Evolutionary conservation across 1,284 basidiomycete genomes (phyloP).

Genomic region (Microbotryum lychnidis-dioicae): DNA sequence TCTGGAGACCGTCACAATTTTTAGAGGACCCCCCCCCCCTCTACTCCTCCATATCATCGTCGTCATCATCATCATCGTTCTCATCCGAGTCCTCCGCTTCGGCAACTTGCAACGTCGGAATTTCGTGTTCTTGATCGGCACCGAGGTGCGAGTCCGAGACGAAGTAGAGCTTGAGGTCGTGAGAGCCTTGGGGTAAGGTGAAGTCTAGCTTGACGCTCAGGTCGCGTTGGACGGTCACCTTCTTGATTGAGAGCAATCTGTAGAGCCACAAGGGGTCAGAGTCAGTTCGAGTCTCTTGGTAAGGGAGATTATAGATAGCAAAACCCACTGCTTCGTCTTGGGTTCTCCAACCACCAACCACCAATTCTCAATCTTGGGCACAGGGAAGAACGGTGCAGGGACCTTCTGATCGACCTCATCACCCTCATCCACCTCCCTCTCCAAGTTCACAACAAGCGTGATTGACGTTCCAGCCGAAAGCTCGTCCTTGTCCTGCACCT

Average conservation of each 20-base stretch:
- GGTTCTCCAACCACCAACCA: constrained; percentile 90
- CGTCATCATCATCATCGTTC: constrained; percentile 40
- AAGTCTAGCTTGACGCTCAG: constrained; percentile 82
- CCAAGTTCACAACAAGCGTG: constrained; percentile 65
- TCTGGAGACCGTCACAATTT: neutral
- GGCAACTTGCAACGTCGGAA: constrained; percentile 70
- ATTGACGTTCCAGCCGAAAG: constrained; percentile 79
- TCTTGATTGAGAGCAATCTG: constrained; percentile 79
- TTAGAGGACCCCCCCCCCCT: neutral
- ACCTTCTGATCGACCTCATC: constrained; percentile 67
- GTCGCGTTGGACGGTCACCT: constrained; percentile 74
- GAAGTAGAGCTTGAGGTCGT: constrained; percentile 76
- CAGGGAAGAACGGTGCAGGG: constrained; percentile 84
- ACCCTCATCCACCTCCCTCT: constrained; percentile 72
- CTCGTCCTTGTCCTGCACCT: constrained; percentile 67
- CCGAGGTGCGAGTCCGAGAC: constrained; percentile 88
- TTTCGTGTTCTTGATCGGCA: constrained; percentile 70
- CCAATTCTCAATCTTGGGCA: constrained; percentile 88
- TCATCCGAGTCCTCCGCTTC: constrained; percentile 79
- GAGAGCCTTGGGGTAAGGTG: constrained; percentile 69
- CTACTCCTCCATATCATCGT: constrained; percentile 52
- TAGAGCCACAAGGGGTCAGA: too few relatives aligned
- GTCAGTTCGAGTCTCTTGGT: too few relatives aligned
- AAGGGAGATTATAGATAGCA: too few relatives aligned
- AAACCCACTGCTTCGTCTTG: constrained; percentile 45